phyloP scores from a whole-genome alignment of 768 basidiomycete genomes.

The Trichaptum fuscoviolaceum region DNA sequence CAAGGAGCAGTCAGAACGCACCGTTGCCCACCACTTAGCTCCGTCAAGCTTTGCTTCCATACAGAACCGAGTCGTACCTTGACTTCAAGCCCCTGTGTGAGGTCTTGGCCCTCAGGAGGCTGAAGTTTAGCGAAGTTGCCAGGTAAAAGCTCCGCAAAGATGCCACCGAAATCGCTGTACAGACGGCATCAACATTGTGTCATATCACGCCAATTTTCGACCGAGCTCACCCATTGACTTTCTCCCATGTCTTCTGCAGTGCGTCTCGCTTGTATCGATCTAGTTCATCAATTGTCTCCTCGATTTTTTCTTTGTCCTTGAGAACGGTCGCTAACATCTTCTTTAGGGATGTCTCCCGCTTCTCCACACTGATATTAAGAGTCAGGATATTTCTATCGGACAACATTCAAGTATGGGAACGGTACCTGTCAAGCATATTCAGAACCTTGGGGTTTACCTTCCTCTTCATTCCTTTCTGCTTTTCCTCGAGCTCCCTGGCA shows the following conservation, averaged over 20 bases:
- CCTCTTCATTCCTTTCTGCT: conserved; percentile 87
- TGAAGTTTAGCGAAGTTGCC: conserved; percentile 95
- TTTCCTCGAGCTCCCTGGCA: conserved; percentile 66
- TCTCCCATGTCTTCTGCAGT: conserved; percentile 91
- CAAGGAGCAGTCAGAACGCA: conserved; percentile 29
- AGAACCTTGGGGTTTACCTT: conserved; percentile 94
- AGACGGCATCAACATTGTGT: not conserved
- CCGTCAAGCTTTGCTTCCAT: conserved; percentile 97
- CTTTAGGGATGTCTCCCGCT: conserved; percentile 79
- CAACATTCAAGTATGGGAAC: conserved; percentile 4
- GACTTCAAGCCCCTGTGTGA: conserved; percentile 95
- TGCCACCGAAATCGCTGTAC: conserved; percentile 86
- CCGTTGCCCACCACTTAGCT: conserved; percentile 96
- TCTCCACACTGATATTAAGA: conserved; percentile 67
- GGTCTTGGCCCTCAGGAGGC: conserved; percentile 88
- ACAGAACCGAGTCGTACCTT: conserved; percentile 92
- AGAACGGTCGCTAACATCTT: conserved; percentile 86
- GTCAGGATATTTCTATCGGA: conserved; percentile 2
- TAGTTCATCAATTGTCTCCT: conserved; percentile 87
- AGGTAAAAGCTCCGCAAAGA: conserved; percentile 92
- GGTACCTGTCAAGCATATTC: conserved; percentile 92
- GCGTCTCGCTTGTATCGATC: conserved; percentile 94
- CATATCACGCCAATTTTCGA: not conserved
- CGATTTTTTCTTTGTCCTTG: conserved; percentile 93
- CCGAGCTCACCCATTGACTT: conserved; percentile 75